Evolutionary conservation across 495 filamentous ascomycete genomes (phyloP), one percentile per base, ranked within the genome.

Genomic region (Penicillium bovifimosum): DNA sequence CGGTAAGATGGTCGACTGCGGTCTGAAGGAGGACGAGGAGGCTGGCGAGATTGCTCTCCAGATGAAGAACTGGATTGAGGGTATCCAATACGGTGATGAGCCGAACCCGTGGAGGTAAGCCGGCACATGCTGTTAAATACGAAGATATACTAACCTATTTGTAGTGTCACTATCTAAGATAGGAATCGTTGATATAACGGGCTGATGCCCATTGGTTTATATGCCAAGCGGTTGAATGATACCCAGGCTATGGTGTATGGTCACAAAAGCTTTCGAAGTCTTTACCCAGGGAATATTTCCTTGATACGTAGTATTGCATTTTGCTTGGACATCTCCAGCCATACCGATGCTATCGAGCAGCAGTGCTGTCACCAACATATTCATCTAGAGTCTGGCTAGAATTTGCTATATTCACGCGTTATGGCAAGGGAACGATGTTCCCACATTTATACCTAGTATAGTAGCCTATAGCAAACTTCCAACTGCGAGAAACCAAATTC

Each of bases 11-110:
- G 83, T 95, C 2, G 78, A 86, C 50, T 96, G 92, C 67, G 87
- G 87, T 7, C 66, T 95, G 60, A 78, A 76, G 64, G 81, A 86
- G 53, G 72, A 82, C 33, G 80, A 93, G 68, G 93, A 98, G 71
- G 88, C 86, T 7, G 95, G 93, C 38, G 86, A 90, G 62, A 79
- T 96, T 53, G 83, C 93, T 38, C 73, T 79, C 58, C 77, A 79
- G 68, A 88, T 98, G 86, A 96, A 95, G 84, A 79, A 80, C 58
- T 98, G 93, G 93, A 96, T 98, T 55, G 91, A 96, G 72, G 84
- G 76, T 38, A 87, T 91, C 52, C 91, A 96, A 72, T 96, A 97
- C 65, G 93, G 93, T 39, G 90, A 95, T 59, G 90, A 95, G 68
- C 76, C 86, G 64, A 87, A 95, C 66, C 76, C 82, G 49, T 96